A percentile compares a stretch with the other conserved stretches of the same genome.
Conservation (phyloP, 75 land plant species). For the Selaginella moellendorffii region DNA sequence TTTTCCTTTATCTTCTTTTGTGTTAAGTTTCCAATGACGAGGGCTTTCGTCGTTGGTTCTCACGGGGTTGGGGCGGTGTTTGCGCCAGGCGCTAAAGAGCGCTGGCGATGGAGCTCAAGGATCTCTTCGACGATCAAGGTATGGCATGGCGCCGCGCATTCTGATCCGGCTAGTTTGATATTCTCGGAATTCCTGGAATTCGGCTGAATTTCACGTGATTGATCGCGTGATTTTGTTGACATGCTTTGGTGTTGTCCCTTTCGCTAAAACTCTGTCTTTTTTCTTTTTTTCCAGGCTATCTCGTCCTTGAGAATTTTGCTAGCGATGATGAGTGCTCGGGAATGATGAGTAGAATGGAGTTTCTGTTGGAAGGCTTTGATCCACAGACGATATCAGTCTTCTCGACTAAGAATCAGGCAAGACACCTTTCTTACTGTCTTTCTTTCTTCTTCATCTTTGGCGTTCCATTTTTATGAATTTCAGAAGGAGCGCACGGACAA, state of each 20-base stretch:
- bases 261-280: not conserved
- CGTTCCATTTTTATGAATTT: not conserved
- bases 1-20: too few species aligned
- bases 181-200: not conserved
- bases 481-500: conserved; percentile 44
- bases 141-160: not conserved
- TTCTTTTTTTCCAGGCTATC: conserved; percentile 33
- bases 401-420: conserved; percentile 71
- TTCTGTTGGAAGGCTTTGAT: conserved; percentile 53
- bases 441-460: not conserved
- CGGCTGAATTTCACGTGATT: not conserved
- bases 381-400: conserved; percentile 38
- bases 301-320: conserved; percentile 58
- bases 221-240: too few species aligned
- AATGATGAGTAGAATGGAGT: conserved; percentile 51
- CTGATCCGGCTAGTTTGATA: not conserved
- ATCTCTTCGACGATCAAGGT: conserved; percentile 16
- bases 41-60: too few species aligned
- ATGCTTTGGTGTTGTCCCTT: not conserved
- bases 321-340: conserved; percentile 39
- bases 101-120: conserved; percentile 6
- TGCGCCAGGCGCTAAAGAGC: too few species aligned
- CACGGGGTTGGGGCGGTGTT: too few species aligned
- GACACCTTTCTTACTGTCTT: not conserved
- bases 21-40: too few species aligned